Evolutionary conservation across 2,329 filamentous ascomycete genomes (phyloP), one percentile per base, ranked within the genome.

Genomic region (Penicillium concentricum): DNA sequence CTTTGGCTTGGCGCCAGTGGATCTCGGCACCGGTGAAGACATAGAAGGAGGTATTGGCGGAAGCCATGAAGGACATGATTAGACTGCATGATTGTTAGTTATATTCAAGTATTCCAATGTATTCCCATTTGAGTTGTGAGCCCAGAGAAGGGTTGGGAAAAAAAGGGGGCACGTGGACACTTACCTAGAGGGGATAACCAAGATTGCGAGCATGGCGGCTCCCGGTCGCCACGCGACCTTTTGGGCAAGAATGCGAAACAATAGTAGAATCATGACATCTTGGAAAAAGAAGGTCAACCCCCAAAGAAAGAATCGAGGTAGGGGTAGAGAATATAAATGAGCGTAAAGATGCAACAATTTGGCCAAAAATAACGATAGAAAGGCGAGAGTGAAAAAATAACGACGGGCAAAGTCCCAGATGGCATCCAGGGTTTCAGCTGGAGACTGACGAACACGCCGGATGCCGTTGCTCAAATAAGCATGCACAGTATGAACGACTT

Each of bases 1-100:
- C 62, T 30, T 63, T 66, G 39, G 69, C 68, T 50, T 73, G 71
- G 54, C 67, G 64, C 72, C 72, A 74, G 61, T 74, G 71, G 39
- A 74, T 73, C 57, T 74, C 72, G 28, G 71, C 70, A 8, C 72
- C 71, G 35, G 68, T 72, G 13, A 68, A 65, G 26, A 72, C 51
- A 48, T 68, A 74, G 47, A 74, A 72, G 34, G 70, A 73, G 46
- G 63, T 65, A 46, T 72, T 73, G 32, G 71, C 64, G 7, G 70
- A 59, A 34, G 69, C 64, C 71, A 73, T 73, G 38, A 65, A 67
- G 18, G 69, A 72, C 51, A 73, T 64, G 12, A 66, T 38, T 7
- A 73, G 46, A 60, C 70, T 72, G 55, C 32, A 35, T 35, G 5
- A 2, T 35, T 7, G 16, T 35, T 6, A 26, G 2, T n/a, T n/a